Base-by-base conservation (phyloP, 495 filamentous ascomycete genomes). In the Cairneyella variabilis region DNA sequence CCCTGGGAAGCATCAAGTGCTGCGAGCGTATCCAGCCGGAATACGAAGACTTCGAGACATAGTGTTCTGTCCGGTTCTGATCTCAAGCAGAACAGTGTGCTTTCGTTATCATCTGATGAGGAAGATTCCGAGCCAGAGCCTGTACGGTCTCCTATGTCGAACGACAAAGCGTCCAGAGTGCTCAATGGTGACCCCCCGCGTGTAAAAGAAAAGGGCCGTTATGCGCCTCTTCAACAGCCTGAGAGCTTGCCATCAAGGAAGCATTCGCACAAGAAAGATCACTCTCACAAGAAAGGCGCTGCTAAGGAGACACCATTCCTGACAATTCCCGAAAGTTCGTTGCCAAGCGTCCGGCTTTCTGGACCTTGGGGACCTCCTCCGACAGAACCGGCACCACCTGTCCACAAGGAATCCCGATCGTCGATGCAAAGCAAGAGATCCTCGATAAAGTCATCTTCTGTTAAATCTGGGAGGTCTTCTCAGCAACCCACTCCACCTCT, bases 401-500 rank as follows among this genome's bases (percentile, higher is more conserved):
- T 45, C 10, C 23, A 17, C 39, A 10, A 25, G 11, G 28, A 21
- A 25, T 32, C n/a, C 20, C 32, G 28, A 27, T 46, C 48, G 14
- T 25, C 10, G 10, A 39, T 25, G 10, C 34, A 30, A 16, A 51
- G 50, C 10, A 47, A 45, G 22, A 44, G 41, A 36, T 28, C 32
- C n/a, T 54, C 51, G 7, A 48, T 18, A 12, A 40, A 44, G 17
- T 0, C 44, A 12, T 32, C 44, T 10, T 55, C 57, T 14, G 18
- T 42, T 56, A 11, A 50, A 34, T 52, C 53, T 47, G n/a, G n/a
- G 18, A 25, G 18, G 37, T 57, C 62, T 0, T 66, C 68, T 8
- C 69, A 70, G 12, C 71, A 76, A 34, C 71, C 72, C 2, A 76
- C 73, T 7, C 70, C 71, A 14, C 73, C 76, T 3, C 43, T 72